A percentile compares a stretch with the other conserved stretches of the same genome.
phyloP scores from a whole-genome alignment of 2,329 filamentous ascomycete genomes.

The Neofusicoccum cordaticola region DNA sequence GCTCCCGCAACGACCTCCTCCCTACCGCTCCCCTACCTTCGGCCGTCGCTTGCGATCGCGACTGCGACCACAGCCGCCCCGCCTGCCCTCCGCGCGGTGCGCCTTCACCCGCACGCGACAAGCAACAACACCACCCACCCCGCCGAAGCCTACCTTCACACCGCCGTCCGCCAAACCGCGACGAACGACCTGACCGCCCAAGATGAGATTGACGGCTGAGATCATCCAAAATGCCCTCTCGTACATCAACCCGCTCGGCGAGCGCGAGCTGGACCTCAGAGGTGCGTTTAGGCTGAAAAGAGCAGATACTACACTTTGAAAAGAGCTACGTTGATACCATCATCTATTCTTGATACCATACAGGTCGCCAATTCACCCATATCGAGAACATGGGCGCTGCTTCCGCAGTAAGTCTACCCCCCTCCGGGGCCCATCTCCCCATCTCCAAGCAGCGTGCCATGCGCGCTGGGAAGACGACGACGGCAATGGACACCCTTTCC shows the following conservation, averaged over 20 bases:
- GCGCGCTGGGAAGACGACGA: neutral
- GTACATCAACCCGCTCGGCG: slow-evolving; percentile 97
- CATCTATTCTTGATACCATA: slow-evolving; percentile 49
- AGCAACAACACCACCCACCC: neutral
- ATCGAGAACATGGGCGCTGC: slow-evolving; percentile 96
- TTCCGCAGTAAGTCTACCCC: slow-evolving; percentile 60
- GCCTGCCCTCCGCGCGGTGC: neutral
- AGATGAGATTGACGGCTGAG: slow-evolving; percentile 70
- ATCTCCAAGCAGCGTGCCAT: neutral
- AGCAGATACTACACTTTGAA: slow-evolving; percentile 87
- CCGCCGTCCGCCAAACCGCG: neutral
- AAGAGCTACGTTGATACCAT: slow-evolving; percentile 81
- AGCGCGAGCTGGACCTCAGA: slow-evolving; percentile 98
- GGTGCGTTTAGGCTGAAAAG: slow-evolving; percentile 84
- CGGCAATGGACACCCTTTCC: no score
- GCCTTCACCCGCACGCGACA: neutral
- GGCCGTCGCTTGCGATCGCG: no score
- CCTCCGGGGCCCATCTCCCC: neutral
- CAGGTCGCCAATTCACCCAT: slow-evolving; percentile 95
- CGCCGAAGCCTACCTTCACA: neutral
- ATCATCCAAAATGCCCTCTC: slow-evolving; percentile 92
- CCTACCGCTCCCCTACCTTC: neutral
- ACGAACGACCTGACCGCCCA: neutral
- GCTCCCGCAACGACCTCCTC: neutral
- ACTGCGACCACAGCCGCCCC: no score